These are phyloP conservation scores for Mortierella sp. DNA, from an alignment of 371 early-diverging fungal genomes.

Conservation along the genomic window DNA sequence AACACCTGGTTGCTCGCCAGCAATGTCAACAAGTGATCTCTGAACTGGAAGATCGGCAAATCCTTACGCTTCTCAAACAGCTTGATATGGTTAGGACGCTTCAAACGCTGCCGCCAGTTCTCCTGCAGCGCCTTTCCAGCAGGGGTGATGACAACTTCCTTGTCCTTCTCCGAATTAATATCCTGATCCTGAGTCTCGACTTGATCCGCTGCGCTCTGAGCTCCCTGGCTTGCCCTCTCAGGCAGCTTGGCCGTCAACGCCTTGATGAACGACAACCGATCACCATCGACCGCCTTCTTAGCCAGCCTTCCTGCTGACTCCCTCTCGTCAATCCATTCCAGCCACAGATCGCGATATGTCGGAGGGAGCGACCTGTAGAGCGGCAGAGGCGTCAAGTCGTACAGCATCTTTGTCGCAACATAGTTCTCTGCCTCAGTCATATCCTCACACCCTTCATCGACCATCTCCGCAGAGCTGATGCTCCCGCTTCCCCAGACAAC, in stretches of 20 bases:
- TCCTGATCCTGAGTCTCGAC: slow-evolving; percentile 34
- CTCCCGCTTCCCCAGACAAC: slow-evolving; percentile 52
- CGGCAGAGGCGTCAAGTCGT: slow-evolving; percentile 63
- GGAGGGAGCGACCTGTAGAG: slow-evolving; percentile 72
- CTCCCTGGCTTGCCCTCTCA: slow-evolving; percentile 7
- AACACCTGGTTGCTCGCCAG: slow-evolving; percentile 74
- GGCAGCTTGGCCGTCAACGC: slow-evolving; percentile 34
- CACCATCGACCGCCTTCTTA: slow-evolving; percentile 55
- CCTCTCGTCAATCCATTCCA: slow-evolving; percentile 66
- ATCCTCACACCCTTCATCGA: slow-evolving; percentile 53
- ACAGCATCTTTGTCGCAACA: slow-evolving; percentile 69
- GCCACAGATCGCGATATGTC: slow-evolving; percentile 78
- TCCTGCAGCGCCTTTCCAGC: slow-evolving; percentile 35
- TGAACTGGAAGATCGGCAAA: slow-evolving; percentile 74
- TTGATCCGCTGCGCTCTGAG: slow-evolving; percentile 25
- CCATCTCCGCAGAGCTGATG: slow-evolving; percentile 40
- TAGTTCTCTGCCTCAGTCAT: slow-evolving; percentile 70
- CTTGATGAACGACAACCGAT: slow-evolving; percentile 55
- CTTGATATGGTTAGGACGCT: slow-evolving; percentile 53
- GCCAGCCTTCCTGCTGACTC: slow-evolving; percentile 52
- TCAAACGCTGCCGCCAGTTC: slow-evolving; percentile 49
- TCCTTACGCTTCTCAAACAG: slow-evolving; percentile 68
- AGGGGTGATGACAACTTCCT: slow-evolving; percentile 20
- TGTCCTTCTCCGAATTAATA: background rate
- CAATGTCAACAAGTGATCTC: slow-evolving; percentile 66